Percentiles rank a stretch among this genome's conserved stretches.
Evolutionary conservation across 129 eudicot genomes (phyloP).

Genomic region (Heracleum sosnowskyi): DNA sequence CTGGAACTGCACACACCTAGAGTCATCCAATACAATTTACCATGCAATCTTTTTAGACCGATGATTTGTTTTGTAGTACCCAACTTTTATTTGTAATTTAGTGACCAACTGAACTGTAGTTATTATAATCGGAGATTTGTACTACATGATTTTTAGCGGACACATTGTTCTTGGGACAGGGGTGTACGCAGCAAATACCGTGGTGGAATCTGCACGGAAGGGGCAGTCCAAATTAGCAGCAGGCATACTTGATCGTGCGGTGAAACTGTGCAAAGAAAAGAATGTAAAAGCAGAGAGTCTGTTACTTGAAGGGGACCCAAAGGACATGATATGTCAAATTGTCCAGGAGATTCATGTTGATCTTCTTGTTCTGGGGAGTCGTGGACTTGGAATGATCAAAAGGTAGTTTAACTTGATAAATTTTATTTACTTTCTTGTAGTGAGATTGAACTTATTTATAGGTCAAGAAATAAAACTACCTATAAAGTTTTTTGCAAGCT

Average conservation of each 20-base stretch:
- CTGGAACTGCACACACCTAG: background rate
- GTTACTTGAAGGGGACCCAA: conserved; percentile 32
- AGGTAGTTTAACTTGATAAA: conserved; percentile 13
- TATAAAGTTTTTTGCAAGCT: background rate
- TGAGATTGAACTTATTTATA: background rate
- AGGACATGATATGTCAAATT: conserved; percentile 34
- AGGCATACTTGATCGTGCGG: background rate
- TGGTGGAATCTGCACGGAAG: background rate
- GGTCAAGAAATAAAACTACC: background rate
- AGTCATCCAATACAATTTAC: too few relatives aligned
- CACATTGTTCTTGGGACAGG: background rate
- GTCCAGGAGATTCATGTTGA: conserved; percentile 33
- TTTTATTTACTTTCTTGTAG: background rate
- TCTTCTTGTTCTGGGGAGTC: conserved; percentile 31
- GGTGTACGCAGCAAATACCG: background rate
- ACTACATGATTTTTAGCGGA: background rate
- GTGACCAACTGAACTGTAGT: background rate
- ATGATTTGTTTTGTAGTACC: too few relatives aligned
- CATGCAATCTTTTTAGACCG: background rate
- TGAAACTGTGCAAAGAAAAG: conserved; percentile 10
- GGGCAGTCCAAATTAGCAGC: background rate
- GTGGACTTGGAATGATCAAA: conserved; percentile 34
- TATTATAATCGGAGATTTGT: background rate
- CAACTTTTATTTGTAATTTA: too few relatives aligned
- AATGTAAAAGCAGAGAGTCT: conserved; percentile 28